phyloP scores from a whole-genome alignment of 257 asterid genomes.

The Solanum chiquidenum region DNA sequence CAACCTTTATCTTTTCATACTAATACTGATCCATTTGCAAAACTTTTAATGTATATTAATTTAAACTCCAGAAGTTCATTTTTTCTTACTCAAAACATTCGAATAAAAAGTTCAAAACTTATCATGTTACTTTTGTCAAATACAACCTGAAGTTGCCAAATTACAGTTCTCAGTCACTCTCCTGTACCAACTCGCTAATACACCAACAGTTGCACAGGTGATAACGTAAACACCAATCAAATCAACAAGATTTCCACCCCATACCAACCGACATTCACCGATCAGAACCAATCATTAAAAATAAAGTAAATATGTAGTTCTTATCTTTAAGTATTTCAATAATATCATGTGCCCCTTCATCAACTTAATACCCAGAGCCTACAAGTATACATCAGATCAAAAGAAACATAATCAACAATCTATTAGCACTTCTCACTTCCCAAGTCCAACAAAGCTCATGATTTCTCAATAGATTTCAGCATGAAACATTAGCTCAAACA shows the following conservation, averaged over 20 bases:
- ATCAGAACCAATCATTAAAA: background rate
- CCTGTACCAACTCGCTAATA: background rate
- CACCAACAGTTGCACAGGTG: background rate
- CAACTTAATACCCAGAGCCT: background rate
- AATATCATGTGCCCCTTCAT: background rate
- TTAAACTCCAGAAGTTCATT: background rate
- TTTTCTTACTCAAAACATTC: background rate
- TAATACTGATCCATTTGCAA: background rate
- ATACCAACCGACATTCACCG: background rate
- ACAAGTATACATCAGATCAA: background rate
- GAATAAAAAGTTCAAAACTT: background rate
- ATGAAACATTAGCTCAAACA: background rate
- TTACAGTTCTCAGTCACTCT: background rate
- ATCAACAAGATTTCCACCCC: background rate
- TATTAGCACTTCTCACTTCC: background rate
- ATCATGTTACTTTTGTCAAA: background rate
- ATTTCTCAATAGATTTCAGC: background rate
- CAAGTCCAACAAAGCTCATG: background rate
- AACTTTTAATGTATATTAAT: background rate
- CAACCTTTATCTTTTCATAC: background rate
- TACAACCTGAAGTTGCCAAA: background rate
- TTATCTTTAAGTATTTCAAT: background rate
- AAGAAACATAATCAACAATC: background rate
- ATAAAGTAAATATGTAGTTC: background rate
- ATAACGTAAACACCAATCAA: background rate